These are phyloP conservation scores for Cyamopsis tetragonoloba DNA, from an alignment of 306 rosid genomes.

Conservation along the genomic window DNA sequence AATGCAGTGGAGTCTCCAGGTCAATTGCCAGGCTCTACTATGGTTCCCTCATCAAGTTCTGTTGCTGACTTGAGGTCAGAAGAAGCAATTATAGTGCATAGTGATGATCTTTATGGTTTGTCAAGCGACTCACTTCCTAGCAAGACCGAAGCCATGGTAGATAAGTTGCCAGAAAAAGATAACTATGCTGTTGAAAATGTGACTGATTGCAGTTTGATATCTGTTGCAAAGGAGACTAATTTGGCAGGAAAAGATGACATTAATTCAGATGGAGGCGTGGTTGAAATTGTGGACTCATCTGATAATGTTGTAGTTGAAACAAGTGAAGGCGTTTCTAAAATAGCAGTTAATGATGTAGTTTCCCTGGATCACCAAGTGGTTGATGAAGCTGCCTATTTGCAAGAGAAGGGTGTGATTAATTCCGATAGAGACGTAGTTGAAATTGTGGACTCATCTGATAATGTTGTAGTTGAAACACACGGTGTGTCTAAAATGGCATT, in stretches of 20 bases:
- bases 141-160: constrained; percentile 32
- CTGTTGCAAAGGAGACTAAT: constrained; percentile 20
- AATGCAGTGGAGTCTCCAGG: constrained; percentile 22
- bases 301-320: constrained; percentile 28
- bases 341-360: constrained; percentile 29
- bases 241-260: constrained; percentile 28
- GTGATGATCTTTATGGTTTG: constrained; percentile 30
- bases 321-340: constrained; percentile 24
- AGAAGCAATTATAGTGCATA: constrained; percentile 18
- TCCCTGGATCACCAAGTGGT: constrained; percentile 28
- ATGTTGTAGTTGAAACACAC: constrained; percentile 24
- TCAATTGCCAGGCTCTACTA: constrained; percentile 18
- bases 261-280: constrained; percentile 4
- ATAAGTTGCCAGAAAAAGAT: constrained; percentile 31
- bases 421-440: constrained; percentile 16
- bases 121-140: constrained; percentile 30
- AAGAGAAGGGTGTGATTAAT: constrained; percentile 23
- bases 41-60: constrained; percentile 20
- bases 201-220: constrained; percentile 23
- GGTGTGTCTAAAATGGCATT: constrained; percentile 27
- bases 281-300: constrained; percentile 27
- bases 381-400: constrained; percentile 22
- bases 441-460: constrained; percentile 23
- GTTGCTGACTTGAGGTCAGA: constrained; percentile 32
- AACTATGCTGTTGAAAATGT: constrained; percentile 25